Conservation (phyloP, 2,329 filamentous ascomycete genomes). For the Fusarium avenaceum region DNA sequence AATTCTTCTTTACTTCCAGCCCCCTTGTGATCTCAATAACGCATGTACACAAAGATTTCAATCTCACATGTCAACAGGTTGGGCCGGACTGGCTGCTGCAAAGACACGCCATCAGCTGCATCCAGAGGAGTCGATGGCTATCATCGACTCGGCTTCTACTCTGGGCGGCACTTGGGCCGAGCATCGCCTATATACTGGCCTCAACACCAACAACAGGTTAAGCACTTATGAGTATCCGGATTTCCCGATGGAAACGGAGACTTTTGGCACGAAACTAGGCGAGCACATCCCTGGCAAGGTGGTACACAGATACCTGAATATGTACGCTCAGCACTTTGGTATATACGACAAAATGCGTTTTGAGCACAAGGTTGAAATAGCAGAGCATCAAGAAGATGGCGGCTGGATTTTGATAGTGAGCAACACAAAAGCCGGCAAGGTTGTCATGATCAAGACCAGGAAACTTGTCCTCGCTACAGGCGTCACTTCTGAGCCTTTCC, state of each 20-base stretch:
- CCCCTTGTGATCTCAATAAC: background rate
- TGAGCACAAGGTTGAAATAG: slow-evolving; percentile 56
- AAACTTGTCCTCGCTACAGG: slow-evolving; percentile 70
- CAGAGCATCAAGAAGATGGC: slow-evolving; percentile 57
- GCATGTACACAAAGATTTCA: background rate
- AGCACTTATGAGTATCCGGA: slow-evolving; percentile 81
- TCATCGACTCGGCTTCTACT: slow-evolving; percentile 70
- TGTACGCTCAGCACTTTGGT: slow-evolving; percentile 60
- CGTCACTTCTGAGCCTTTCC: slow-evolving; percentile 61
- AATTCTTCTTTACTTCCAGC: background rate
- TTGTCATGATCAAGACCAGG: slow-evolving; percentile 54
- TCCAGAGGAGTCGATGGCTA: slow-evolving; percentile 66
- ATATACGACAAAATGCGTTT: slow-evolving; percentile 58
- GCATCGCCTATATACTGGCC: slow-evolving; percentile 74
- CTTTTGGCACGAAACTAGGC: slow-evolving; percentile 61
- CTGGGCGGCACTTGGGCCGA: slow-evolving; percentile 79
- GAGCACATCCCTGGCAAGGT: slow-evolving; percentile 63
- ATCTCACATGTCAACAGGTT: slow-evolving; percentile 43
- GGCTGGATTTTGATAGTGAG: slow-evolving; percentile 56
- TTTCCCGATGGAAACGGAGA: slow-evolving; percentile 74
- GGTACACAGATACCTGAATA: slow-evolving; percentile 63
- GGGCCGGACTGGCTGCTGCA: slow-evolving; percentile 70
- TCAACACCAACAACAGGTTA: slow-evolving; percentile 81
- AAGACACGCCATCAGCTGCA: slow-evolving; percentile 72
- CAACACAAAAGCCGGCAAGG: slow-evolving; percentile 25